Base-by-base conservation (phyloP, 768 basidiomycete species). In the Astraeus odoratus region DNA sequence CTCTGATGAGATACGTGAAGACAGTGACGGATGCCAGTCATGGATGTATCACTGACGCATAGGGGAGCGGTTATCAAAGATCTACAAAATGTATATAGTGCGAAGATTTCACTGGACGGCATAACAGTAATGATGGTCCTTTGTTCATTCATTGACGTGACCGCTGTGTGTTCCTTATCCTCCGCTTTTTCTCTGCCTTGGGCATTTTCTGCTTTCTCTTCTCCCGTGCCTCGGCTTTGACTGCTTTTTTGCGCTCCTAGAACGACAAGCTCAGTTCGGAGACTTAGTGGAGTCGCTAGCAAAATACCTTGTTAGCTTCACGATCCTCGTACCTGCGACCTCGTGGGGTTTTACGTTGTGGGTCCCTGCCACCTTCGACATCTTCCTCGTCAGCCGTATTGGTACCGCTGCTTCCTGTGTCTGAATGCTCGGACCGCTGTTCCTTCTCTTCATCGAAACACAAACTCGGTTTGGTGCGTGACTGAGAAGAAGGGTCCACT, bases 281-380 rank as follows among this genome's bases (percentile, higher is more conserved):
- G 19, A 42, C 42, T 47, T 41, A 36, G 27, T 45, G 23, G 29
- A 46, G 48, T 44, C 39, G 40, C 31, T 22, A 42, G 36, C 15
- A 56, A 65, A 29, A 38, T 47, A 86, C 93, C 81, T 88, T 95
- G 68, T 95, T 98, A 0, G 75, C 81, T 20, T 92, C 89, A 47
- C 80, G 80, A 58, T 96, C 93, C 69, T 97, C 95, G 54, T 94
- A 84, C 49, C 89, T 78, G 67, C 96, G 94, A 2, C 96, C 94
- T 52, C 87, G 71, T 23, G 85, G 84, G 48, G 63, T 74, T 44
- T 74, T 78, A 51, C 83, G 81, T 26, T 71, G 72, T 8, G 50
- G 61, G 22, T 70, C 56, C 13, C 56, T 54, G 19, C 57, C 50
- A 16, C 46, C 56, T 13, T 46, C 50, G 16, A 61, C 61, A 26